Evolutionary conservation across 2,329 filamentous ascomycete genomes (phyloP), one percentile per base, ranked within the genome.

Genomic region (Hypomyces rosellus): DNA sequence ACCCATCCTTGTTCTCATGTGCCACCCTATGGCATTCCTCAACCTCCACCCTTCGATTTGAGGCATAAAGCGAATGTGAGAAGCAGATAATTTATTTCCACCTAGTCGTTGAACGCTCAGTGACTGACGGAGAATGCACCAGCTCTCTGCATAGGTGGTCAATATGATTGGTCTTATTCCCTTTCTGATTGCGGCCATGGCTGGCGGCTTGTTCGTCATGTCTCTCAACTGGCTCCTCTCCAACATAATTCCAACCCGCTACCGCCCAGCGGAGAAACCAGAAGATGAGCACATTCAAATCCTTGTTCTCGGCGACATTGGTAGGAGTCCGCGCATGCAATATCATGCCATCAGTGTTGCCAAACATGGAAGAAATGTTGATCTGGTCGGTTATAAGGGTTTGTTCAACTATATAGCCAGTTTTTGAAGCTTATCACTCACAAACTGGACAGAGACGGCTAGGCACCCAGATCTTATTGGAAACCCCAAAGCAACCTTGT

Each of bases 261-360:
- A 73, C 52, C 55, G 47, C 11, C 66, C 68, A 4, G 59, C 69
- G 2, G 58, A 59, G 52, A 61, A 62, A 12, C 64, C 64, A 36
- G 59, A 66, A 18, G 65, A 73, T 56, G 69, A 74, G 39, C 71
- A 72, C 53, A 64, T 92, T 40, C 89, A 96, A 68, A 82, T 99
- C 47, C 77, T 99, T 14, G 93, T 99, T 15, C 79, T 99, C 25
- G 93, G 93, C 41, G 93, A 99, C 64, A 91, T 99, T 65, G 93
- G 93, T 37, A 83, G 91, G 42, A 97, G 92, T 65, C 93, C 93
- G 45, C 89, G 93, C 50, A 99, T 99, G 92, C 91, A 97, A 65
- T 97, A 99, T 62, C 93, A 99, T 77, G 92, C 92, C 16, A 74
- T 96, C 59, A 97, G 92, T 65, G 84, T 97, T 61, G 89, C 89